These are phyloP conservation scores for Termitomyces sp. DNA, from an alignment of 768 basidiomycete genomes.

Conservation along the genomic window DNA sequence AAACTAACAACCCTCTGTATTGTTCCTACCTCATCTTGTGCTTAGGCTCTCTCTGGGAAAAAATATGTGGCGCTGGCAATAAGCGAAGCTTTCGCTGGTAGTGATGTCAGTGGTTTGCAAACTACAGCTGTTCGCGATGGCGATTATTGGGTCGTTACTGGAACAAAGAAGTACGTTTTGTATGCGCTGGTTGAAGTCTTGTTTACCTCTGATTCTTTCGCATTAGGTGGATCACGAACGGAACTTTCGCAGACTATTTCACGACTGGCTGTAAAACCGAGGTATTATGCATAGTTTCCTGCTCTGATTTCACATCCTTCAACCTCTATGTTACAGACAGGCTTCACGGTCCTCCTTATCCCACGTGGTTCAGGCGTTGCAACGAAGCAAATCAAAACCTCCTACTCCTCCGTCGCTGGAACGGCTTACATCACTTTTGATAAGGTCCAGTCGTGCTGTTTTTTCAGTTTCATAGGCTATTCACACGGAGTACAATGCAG, in stretches of 20 bases:
- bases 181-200: neutral
- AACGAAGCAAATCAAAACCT: constrained; percentile 88
- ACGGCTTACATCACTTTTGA: constrained; percentile 85
- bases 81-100: constrained; percentile 90
- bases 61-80: constrained; percentile 90
- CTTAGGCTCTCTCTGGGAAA: constrained; percentile 54
- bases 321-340: constrained; percentile 39
- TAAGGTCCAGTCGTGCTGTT: constrained; percentile 28
- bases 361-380: constrained; percentile 67
- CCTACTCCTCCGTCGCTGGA: constrained; percentile 88
- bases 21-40: neutral
- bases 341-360: constrained; percentile 74
- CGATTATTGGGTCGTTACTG: constrained; percentile 82
- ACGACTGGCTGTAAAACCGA: constrained; percentile 75
- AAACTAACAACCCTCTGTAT: neutral
- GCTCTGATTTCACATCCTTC: neutral
- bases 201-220: neutral
- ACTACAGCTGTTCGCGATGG: constrained; percentile 86
- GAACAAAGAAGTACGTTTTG: constrained; percentile 78
- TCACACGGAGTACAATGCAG: constrained; percentile 8
- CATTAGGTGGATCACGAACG: constrained; percentile 83
- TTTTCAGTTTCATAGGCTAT: neutral
- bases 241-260: constrained; percentile 81
- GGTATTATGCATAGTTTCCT: constrained; percentile 23
- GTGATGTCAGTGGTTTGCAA: constrained; percentile 79